These are phyloP conservation scores for Penicillium nucicola DNA, from an alignment of 495 filamentous ascomycete genomes.

Conservation along the genomic window DNA sequence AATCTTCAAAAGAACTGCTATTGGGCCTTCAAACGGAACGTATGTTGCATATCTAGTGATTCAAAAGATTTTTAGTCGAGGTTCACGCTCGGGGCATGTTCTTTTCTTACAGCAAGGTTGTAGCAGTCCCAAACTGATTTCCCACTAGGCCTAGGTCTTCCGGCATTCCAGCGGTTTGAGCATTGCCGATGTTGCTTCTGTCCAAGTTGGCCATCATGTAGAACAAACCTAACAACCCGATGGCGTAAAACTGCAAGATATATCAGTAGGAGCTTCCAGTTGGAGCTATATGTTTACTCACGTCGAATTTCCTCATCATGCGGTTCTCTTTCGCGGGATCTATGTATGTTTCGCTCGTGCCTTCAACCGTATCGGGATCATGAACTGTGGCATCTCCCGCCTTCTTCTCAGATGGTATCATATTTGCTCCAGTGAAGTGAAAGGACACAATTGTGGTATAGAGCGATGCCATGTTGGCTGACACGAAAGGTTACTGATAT, in stretches of 20 bases:
- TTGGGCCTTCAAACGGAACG: constrained; percentile 11
- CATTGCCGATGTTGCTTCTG: constrained; percentile 21
- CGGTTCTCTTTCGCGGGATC: constrained; percentile 9
- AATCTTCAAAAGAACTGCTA: constrained; percentile 10
- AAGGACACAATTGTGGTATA: too few species aligned
- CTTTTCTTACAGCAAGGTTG: constrained; percentile 9
- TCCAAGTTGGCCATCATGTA: constrained; percentile 14
- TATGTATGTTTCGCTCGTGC: constrained; percentile 6
- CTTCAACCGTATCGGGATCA: not conserved
- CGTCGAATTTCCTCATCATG: constrained; percentile 13
- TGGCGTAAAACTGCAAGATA: not conserved
- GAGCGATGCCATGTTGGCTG: too few species aligned
- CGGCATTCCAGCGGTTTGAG: constrained; percentile 16
- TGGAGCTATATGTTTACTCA: not conserved
- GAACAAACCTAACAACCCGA: constrained; percentile 8
- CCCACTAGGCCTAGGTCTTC: constrained; percentile 24
- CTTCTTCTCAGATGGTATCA: not conserved
- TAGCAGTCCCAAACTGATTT: constrained; percentile 30
- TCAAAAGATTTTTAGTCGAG: not conserved
- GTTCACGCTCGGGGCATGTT: not conserved
- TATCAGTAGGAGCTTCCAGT: too few species aligned
- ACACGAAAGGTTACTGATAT: too few species aligned
- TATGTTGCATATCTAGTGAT: constrained; percentile 8
- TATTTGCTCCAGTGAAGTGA: not conserved
- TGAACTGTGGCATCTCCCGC: not conserved